Base-by-base conservation (phyloP, 2,329 filamentous ascomycete genomes). In the Alternaria gansuensis region DNA sequence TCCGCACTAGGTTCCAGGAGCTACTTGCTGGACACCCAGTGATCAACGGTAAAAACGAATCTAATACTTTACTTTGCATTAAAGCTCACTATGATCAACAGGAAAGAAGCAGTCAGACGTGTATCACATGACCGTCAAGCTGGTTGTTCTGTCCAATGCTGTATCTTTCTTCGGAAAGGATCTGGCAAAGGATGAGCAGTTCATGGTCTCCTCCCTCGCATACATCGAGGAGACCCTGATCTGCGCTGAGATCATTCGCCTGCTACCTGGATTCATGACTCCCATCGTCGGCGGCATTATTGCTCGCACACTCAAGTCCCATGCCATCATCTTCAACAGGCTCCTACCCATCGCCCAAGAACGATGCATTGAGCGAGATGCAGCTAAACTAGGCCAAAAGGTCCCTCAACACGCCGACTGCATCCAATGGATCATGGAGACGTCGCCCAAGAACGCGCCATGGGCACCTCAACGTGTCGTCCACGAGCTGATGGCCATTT, bases 361-460 rank as follows among this genome's bases (percentile, higher is more conserved):
- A 45, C 54, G 64, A 17, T 61, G 59, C 49, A 50, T 56, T 3
- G 62, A 67, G 36, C 55, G 60, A 31, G 63, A 64, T 34, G 51
- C 55, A 6, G 58, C 57, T 11, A 52, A 51, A 24, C 31, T 60
- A 14, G 61, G 63, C n/a, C 60, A 66, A 34, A 59, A 55, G 14
- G 51, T 59, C 9, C 56, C 56, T 11, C 44, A 55, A 55, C 56
- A 59, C 28, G 51, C 57, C 26, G 72, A 75, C 37, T 71, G 69
- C 24, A 72, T 77, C 24, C 72, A 77, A 54, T 77, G 73, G 73
- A 70, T 76, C 31, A 75, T 77, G 56, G 71, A 77, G 7, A 71
- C 65, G 0, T 59, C 71, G 3, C 73, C 74, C 1, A 61, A 48
- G 45, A 55, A 57, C n/a, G 65, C 64, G 2, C 66, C 68, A 0